These are phyloP conservation scores for Dactylellina cionopaga DNA, from an alignment of 2,329 filamentous ascomycete genomes.

Conservation along the genomic window DNA sequence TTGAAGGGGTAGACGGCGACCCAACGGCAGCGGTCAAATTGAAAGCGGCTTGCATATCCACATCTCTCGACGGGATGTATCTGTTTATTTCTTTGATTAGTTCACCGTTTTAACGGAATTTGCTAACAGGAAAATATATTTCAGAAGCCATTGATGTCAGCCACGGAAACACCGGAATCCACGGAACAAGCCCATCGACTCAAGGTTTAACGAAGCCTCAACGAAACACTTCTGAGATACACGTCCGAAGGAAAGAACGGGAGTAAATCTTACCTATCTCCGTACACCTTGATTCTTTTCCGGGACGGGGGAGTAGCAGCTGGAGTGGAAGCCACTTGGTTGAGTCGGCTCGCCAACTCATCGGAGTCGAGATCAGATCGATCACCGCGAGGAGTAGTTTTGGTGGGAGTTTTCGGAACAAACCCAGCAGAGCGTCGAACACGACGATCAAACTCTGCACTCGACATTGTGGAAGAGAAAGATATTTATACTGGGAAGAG, in stretches of 20 bases:
- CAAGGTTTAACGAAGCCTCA: not conserved
- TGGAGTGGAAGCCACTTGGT: constrained; percentile 47
- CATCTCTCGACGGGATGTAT: constrained; percentile 93
- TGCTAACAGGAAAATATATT: constrained; percentile 1
- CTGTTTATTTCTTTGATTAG: constrained; percentile 63
- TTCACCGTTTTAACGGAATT: not conserved
- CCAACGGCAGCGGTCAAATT: constrained; percentile 90
- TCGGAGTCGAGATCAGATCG: constrained; percentile 49
- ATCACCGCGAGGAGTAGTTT: constrained; percentile 48
- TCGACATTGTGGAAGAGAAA: constrained; percentile 22
- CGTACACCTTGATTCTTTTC: constrained; percentile 53
- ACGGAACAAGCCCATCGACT: not conserved
- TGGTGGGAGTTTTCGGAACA: constrained; percentile 49
- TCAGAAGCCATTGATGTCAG: not conserved
- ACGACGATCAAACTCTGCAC: constrained; percentile 50
- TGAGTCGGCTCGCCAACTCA: constrained; percentile 49
- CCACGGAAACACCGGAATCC: not conserved
- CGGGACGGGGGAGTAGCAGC: constrained; percentile 52
- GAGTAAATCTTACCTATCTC: constrained; percentile 39
- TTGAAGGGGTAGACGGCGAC: constrained; percentile 89
- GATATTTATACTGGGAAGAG: not conserved
- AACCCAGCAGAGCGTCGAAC: constrained; percentile 48
- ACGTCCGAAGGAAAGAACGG: not conserved
- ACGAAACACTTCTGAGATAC: not conserved
- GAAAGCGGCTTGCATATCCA: constrained; percentile 92